Conservation (phyloP, 371 early-diverging fungal species). For the Cokeromyces recurvatus region DNA sequence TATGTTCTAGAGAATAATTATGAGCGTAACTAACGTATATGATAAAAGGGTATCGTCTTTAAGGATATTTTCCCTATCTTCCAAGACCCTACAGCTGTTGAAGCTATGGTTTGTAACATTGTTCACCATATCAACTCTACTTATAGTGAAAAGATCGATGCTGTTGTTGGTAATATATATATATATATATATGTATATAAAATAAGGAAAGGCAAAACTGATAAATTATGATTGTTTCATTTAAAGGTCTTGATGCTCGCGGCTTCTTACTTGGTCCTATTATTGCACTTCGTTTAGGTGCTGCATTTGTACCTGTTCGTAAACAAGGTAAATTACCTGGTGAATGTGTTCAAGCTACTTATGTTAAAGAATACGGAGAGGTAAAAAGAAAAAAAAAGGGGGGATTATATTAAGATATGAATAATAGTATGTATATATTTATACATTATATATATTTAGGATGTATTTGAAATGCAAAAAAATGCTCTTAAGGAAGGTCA, state of each 20-base stretch:
- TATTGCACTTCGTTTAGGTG: conserved; percentile 83
- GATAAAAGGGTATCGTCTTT: conserved; percentile 75
- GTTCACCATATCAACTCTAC: conserved; percentile 73
- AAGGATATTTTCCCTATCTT: conserved; percentile 96
- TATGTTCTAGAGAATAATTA: neutral
- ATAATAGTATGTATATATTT: neutral
- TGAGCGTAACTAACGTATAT: neutral
- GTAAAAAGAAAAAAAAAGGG: conserved; percentile 36
- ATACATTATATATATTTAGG: conserved; percentile 36
- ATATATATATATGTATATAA: neutral
- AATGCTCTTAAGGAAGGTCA: conserved; percentile 77
- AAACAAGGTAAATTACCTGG: conserved; percentile 97
- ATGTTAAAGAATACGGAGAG: conserved; percentile 94
- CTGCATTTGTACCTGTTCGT: conserved; percentile 92
- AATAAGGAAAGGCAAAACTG: neutral
- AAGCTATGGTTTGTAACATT: conserved; percentile 84
- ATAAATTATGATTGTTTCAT: neutral
- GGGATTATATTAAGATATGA: too few species aligned
- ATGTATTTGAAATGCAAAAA: conserved; percentile 89
- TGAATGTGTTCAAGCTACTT: conserved; percentile 59
- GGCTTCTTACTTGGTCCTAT: conserved; percentile 91
- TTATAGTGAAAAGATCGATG: conserved; percentile 75
- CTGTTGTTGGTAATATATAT: conserved; percentile 70
- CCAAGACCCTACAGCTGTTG: conserved; percentile 90
- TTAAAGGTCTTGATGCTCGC: conserved; percentile 78